A percentile compares a stretch with the other conserved stretches of the same genome.
These are phyloP conservation scores for Pseudopyrenochaeta lycopersici DNA, from an alignment of 2,329 filamentous ascomycete genomes.

Conservation along the genomic window DNA sequence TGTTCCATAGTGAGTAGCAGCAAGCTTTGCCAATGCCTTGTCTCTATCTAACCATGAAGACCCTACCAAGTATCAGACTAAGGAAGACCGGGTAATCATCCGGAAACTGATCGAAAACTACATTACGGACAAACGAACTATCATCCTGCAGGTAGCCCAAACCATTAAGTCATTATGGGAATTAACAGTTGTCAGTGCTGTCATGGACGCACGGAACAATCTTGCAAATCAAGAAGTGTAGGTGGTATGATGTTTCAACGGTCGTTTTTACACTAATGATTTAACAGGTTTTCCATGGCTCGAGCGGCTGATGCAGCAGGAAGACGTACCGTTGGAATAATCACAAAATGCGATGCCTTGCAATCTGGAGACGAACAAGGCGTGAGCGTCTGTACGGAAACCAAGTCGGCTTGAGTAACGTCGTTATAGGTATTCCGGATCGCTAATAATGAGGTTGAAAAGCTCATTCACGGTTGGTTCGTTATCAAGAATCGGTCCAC, in stretches of 20 bases:
- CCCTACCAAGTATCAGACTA: conserved; percentile 17
- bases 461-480: conserved; percentile 15
- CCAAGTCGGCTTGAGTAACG: background rate
- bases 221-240: conserved; percentile 20
- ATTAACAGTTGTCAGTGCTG: conserved; percentile 8
- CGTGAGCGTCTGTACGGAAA: background rate
- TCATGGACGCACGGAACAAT: conserved; percentile 17
- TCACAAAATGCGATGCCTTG: conserved; percentile 51
- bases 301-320: conserved; percentile 55
- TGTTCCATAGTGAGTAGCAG: conserved; percentile 39
- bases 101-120: conserved; percentile 12
- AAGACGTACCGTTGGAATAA: conserved; percentile 61
- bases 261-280: background rate
- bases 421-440: conserved; percentile 12
- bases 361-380: conserved; percentile 15
- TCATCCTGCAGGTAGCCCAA: conserved; percentile 9
- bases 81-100: conserved; percentile 14
- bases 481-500: conserved; percentile 16
- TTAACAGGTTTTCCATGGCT: conserved; percentile 30
- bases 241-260: background rate
- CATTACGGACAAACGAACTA: conserved; percentile 14
- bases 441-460: conserved; percentile 15
- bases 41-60: conserved; percentile 5
- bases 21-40: background rate
- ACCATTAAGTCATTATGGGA: background rate